phyloP scores from a whole-genome alignment of 805 yeast genomes.

The Starmerella apicola region DNA sequence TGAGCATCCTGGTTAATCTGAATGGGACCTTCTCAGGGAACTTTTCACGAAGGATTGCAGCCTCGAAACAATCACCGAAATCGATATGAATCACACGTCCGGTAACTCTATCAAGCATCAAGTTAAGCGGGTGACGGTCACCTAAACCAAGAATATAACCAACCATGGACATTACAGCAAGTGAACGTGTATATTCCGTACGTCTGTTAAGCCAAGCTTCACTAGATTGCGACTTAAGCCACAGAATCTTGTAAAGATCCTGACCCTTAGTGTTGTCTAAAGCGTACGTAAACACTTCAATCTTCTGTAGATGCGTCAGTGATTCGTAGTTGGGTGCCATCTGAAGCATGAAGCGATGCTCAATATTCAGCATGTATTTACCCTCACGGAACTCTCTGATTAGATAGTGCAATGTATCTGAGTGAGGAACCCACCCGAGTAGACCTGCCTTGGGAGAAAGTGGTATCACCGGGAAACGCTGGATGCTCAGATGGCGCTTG shows the following conservation, averaged over 20 bases:
- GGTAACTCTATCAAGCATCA: conserved; percentile 86
- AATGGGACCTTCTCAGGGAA: conserved; percentile 98
- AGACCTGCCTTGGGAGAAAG: conserved; percentile 94
- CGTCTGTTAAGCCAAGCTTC: conserved; percentile 98
- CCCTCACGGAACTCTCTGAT: conserved; percentile 88
- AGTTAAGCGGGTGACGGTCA: conserved; percentile 93
- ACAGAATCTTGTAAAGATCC: conserved; percentile 84
- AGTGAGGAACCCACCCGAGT: conserved; percentile 93
- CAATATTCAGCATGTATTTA: conserved; percentile 78
- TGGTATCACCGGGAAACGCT: conserved; percentile 86
- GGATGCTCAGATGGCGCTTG: conserved; percentile 88
- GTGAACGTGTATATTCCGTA: conserved; percentile 86
- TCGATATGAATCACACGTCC: conserved; percentile 96
- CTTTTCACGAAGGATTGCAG: conserved; percentile 90
- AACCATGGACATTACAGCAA: conserved; percentile 98
- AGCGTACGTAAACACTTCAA: conserved; percentile 93
- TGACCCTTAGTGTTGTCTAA: conserved; percentile 92
- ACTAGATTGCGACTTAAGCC: conserved; percentile 91
- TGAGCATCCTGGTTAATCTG: conserved; percentile 89
- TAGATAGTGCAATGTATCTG: conserved; percentile 90
- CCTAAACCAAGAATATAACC: conserved; percentile 96
- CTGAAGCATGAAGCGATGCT: conserved; percentile 88
- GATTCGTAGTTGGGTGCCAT: conserved; percentile 97
- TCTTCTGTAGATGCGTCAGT: conserved; percentile 76
- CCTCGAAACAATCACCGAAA: conserved; percentile 98